Base-by-base conservation (phyloP, 352 stramenopile genomes). In the Blastocystis sp. region DNA sequence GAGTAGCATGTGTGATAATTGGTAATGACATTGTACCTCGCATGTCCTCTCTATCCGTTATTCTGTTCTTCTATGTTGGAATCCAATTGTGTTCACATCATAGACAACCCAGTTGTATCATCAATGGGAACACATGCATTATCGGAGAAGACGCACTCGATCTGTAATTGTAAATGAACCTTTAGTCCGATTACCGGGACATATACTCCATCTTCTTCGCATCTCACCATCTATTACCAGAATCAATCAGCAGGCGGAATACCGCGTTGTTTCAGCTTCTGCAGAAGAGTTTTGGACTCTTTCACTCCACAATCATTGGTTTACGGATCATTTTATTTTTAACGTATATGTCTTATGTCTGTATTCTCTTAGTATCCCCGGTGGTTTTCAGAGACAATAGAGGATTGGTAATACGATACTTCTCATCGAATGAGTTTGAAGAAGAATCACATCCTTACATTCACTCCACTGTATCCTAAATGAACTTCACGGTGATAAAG, bases 11-110 rank as follows among this genome's bases (percentile, higher is more conserved):
- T 61, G 51, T 80, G 1, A 61, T 80, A 46, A 49, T 80, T 39
- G 67, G 67, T 4, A 80, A 80, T 29, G 67, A 80, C 4, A n/a
- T 80, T 1, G 19, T 80, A n/a, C 67, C 67, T n/a, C 67, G 43
- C 0, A 42, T 80, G 5, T 63, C 67, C 21, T 43, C 43, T 0
- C n/a, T n/a, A 35, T 59, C 67, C 2, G 39, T n/a, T 27, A 37
- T 42, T 11, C 39, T 59, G 19, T 80, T 42, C 12, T 32, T 63
- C 32, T 39, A 21, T 63, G 67, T 80, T 11, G 3, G 14, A 24
- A 6, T 43, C 21, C 3, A 1, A 29, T 24, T 57, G 24, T 78
- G 29, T 5, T 21, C 3, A 35, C 14, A 69, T 35, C 24, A 9
- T 69, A 69, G 59, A 32, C 19, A 9, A 69, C 19, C 4, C 59